A percentile compares a stretch with the other conserved stretches of the same genome.
Evolutionary conservation across 306 rosid species (phyloP).

Genomic region (Crataegus laevigata): DNA sequence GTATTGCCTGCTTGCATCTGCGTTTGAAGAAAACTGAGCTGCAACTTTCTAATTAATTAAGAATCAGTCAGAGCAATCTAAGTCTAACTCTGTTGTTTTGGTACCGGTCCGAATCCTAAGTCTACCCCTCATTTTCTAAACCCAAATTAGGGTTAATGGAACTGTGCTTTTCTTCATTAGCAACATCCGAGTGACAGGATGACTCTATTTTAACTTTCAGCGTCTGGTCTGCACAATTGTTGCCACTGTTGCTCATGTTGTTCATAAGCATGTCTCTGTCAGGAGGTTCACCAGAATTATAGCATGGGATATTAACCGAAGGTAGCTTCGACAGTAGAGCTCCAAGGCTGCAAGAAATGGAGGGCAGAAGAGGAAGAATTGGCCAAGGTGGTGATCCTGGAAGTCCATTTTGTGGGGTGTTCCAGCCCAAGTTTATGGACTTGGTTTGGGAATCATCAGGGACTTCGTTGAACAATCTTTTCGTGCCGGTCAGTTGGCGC

Average conservation of each 20-base stretch:
- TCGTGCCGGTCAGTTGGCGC: conserved; percentile 28
- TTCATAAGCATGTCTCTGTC: background rate
- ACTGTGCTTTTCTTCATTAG: conserved; percentile 26
- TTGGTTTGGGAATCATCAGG: conserved; percentile 35
- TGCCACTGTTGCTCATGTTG: conserved; percentile 12
- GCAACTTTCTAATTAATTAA: conserved; percentile 16
- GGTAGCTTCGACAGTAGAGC: conserved; percentile 44
- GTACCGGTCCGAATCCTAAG: conserved; percentile 9
- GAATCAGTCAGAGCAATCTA: conserved; percentile 13
- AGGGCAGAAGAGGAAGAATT: conserved; percentile 43
- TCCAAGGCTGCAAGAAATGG: conserved; percentile 48
- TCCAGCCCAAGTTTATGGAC: conserved; percentile 59
- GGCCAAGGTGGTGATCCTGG: conserved; percentile 39
- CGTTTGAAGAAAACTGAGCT: too few species aligned
- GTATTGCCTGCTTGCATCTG: too few species aligned
- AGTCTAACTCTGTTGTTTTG: conserved; percentile 13
- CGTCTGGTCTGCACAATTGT: conserved; percentile 13
- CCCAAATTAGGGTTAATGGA: conserved; percentile 18
- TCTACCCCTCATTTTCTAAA: conserved; percentile 9
- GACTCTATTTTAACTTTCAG: conserved; percentile 31
- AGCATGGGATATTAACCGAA: conserved; percentile 6
- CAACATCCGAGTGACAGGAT: conserved; percentile 23
- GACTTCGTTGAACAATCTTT: conserved; percentile 40
- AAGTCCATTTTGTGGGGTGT: conserved; percentile 34
- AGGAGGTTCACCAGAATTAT: conserved; percentile 17